These are phyloP conservation scores for Tricholoma sp. DNA, from an alignment of 768 basidiomycete genomes.

Conservation along the genomic window DNA sequence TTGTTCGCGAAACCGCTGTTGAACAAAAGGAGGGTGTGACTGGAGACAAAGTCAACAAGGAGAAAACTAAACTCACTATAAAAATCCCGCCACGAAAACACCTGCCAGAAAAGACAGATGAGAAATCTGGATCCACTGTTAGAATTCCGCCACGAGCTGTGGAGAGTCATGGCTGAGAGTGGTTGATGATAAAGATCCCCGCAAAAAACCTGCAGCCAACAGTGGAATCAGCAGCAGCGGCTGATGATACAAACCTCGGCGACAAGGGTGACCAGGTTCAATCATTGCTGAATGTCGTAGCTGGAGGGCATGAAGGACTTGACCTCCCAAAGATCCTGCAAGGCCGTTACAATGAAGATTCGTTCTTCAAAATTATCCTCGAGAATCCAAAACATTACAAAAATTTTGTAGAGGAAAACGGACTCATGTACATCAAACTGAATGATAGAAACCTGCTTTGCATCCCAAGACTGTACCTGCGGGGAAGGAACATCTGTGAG, in stretches of 20 bases:
- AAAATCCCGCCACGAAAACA: background rate
- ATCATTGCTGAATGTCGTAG: background rate
- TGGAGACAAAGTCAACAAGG: background rate
- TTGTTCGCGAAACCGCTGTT: constrained; percentile 7
- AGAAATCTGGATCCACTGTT: no score
- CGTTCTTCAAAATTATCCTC: constrained; percentile 12
- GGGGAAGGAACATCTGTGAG: constrained; percentile 16
- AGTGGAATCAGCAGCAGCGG: no score
- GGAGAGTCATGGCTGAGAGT: background rate
- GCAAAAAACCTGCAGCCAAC: background rate
- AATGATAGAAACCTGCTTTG: constrained; percentile 12
- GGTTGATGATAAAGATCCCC: background rate
- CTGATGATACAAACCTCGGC: background rate
- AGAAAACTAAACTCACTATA: background rate
- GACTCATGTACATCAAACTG: constrained; percentile 12
- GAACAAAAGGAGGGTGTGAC: constrained; percentile 17
- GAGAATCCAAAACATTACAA: constrained; percentile 11
- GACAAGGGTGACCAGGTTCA: no score
- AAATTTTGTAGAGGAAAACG: constrained; percentile 12
- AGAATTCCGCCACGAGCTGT: no score
- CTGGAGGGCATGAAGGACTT: constrained; percentile 1
- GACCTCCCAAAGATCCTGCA: constrained; percentile 7
- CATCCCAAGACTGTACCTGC: constrained; percentile 13
- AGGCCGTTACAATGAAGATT: constrained; percentile 4
- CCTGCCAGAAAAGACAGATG: no score